A percentile compares a stretch with the other conserved stretches of the same genome.
phyloP scores from a whole-genome alignment of 1,139 yeast genomes.

The Sugiyamaella castrensis region DNA sequence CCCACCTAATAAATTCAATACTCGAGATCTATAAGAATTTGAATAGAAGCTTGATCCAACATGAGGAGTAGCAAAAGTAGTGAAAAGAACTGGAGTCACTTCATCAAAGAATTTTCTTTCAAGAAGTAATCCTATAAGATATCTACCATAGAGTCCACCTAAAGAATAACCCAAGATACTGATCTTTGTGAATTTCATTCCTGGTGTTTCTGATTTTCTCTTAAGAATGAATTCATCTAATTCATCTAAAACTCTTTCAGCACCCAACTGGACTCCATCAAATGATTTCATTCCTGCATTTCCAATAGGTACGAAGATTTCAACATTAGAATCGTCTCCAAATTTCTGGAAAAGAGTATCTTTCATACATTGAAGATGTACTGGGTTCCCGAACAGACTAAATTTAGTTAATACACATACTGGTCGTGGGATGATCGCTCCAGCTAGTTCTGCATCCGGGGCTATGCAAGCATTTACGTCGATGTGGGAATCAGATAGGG shows the following conservation, averaged over 20 bases:
- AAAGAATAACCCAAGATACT: constrained; percentile 53
- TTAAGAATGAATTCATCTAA: constrained; percentile 30
- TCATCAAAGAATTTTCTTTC: constrained; percentile 53
- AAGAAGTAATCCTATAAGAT: constrained; percentile 65
- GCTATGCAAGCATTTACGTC: background rate
- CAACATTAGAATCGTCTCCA: constrained; percentile 41
- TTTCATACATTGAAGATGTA: constrained; percentile 63
- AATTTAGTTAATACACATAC: background rate
- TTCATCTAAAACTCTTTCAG: constrained; percentile 65
- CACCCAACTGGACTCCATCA: constrained; percentile 76
- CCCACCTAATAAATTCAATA: constrained; percentile 59
- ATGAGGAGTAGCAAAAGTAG: constrained; percentile 92
- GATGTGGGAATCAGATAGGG: too few species aligned
- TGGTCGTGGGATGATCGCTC: too few species aligned
- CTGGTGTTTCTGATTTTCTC: constrained; percentile 9
- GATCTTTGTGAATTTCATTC: constrained; percentile 34
- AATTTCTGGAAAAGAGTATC: constrained; percentile 46
- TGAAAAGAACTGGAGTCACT: constrained; percentile 59
- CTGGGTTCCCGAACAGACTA: constrained; percentile 77
- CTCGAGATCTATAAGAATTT: constrained; percentile 42
- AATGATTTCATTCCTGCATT: constrained; percentile 76
- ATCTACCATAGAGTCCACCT: constrained; percentile 56
- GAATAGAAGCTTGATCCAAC: constrained; percentile 58
- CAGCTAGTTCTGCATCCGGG: too few species aligned
- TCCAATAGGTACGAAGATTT: constrained; percentile 63